Evolutionary conservation across 2,329 filamentous ascomycete genomes (phyloP).

Genomic region (Aspergillus spinulosporus): DNA sequence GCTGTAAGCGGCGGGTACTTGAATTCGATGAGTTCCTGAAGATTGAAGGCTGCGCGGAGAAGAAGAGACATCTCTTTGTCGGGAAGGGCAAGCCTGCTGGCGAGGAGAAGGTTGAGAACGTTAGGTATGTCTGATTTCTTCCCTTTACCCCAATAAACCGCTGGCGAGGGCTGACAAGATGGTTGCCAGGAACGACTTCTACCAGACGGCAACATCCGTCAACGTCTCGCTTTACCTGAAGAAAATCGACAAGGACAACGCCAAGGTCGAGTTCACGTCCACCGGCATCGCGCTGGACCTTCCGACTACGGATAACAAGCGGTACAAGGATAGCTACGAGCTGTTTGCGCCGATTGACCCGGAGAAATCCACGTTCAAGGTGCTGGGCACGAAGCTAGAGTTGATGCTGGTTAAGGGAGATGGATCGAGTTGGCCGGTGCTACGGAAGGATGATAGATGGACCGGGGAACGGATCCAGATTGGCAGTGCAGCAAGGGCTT

Average conservation of each 20-base stretch:
- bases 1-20: constrained; percentile 90
- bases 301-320: constrained; percentile 81
- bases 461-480: constrained; percentile 85
- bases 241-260: constrained; percentile 84
- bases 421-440: constrained; percentile 77
- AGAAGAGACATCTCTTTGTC: constrained; percentile 79
- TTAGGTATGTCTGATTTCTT: constrained; percentile 59
- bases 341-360: constrained; percentile 77
- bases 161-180: constrained; percentile 1
- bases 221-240: constrained; percentile 94
- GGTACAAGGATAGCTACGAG: constrained; percentile 71
- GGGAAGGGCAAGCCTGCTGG: constrained; percentile 65
- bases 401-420: constrained; percentile 72
- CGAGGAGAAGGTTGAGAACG: constrained; percentile 75
- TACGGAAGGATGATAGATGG: constrained; percentile 73
- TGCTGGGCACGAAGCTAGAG: constrained; percentile 88
- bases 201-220: constrained; percentile 82
- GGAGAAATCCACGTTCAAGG: constrained; percentile 72
- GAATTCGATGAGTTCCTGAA: constrained; percentile 99
- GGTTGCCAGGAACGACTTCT: constrained; percentile 75
- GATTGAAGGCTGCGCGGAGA: constrained; percentile 85
- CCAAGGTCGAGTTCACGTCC: constrained; percentile 68
- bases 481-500: constrained; percentile 70
- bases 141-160: background rate
- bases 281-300: constrained; percentile 73